phyloP scores from a whole-genome alignment of 495 filamentous ascomycete species.

The Neurospora sublineolata region DNA sequence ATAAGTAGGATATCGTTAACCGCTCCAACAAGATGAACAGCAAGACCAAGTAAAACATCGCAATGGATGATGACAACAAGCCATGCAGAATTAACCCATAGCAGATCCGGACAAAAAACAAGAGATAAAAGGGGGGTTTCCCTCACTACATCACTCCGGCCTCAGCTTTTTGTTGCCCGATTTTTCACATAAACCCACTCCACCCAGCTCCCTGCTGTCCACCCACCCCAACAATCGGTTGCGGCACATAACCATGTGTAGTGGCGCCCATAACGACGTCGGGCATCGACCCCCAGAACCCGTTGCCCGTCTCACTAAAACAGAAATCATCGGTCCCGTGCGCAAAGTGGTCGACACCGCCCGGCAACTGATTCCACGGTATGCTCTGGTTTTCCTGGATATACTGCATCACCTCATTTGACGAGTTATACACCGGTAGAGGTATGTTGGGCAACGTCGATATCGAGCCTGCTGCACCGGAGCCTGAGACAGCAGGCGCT shows the following conservation, averaged over 20 bases:
- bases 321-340: conserved; percentile 20
- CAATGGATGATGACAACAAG: neutral
- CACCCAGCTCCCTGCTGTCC: neutral
- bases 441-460: conserved; percentile 5
- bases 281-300: conserved; percentile 16
- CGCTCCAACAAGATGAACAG: neutral
- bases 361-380: conserved; percentile 24
- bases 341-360: conserved; percentile 31
- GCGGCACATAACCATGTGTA: neutral
- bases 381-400: conserved; percentile 21
- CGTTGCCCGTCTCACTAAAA: conserved; percentile 13
- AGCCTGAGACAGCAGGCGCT: neutral
- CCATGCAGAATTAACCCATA: neutral
- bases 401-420: conserved; percentile 15
- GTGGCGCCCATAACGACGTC: neutral
- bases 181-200: neutral
- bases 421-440: conserved; percentile 10
- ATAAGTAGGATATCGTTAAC: neutral
- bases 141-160: neutral
- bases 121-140: neutral
- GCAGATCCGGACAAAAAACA: neutral
- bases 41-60: neutral
- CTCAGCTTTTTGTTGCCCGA: neutral
- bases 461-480: neutral
- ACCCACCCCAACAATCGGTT: neutral